Evolutionary conservation across 2,329 filamentous ascomycete species (phyloP).

Genomic region (Apiospora saccharicola): DNA sequence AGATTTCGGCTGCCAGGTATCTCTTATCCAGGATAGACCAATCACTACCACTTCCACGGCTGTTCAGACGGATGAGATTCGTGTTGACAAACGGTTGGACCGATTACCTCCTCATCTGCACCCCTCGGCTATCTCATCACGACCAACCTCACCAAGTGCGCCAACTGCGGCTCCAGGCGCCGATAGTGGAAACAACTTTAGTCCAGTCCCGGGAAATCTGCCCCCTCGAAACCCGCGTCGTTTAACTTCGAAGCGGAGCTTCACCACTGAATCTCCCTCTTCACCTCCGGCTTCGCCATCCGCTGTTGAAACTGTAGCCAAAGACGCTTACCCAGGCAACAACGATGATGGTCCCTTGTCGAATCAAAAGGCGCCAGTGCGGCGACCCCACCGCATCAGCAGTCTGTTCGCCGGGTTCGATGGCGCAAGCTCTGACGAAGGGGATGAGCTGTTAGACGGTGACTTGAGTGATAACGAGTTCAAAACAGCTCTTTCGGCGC

Average conservation of each 20-base stretch:
- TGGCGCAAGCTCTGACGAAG: constrained; percentile 71
- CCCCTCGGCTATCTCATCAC: constrained; percentile 75
- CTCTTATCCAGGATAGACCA: constrained; percentile 56
- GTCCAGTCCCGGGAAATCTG: constrained; percentile 59
- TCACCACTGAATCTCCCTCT: constrained; percentile 55
- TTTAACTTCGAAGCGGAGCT: constrained; percentile 55
- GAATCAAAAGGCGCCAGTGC: constrained; percentile 64
- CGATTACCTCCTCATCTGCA: constrained; percentile 80
- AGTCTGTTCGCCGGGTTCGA: constrained; percentile 90
- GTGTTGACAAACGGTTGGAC: constrained; percentile 78
- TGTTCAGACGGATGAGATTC: constrained; percentile 90
- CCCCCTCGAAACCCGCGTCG: constrained; percentile 68
- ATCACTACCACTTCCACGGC: constrained; percentile 62
- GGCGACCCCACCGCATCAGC: constrained; percentile 77
- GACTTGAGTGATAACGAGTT: constrained; percentile 74
- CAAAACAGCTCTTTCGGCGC: constrained; percentile 70
- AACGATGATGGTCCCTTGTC: constrained; percentile 81
- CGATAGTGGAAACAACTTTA: constrained; percentile 53
- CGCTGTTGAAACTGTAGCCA: constrained; percentile 49
- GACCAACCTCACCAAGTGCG: constrained; percentile 62
- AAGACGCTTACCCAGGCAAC: constrained; percentile 78
- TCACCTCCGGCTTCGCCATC: constrained; percentile 51
- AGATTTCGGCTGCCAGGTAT: constrained; percentile 83
- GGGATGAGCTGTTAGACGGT: constrained; percentile 66
- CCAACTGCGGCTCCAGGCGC: constrained; percentile 36